Conservation (phyloP, 2,329 filamentous ascomycete genomes). For the Neonectria neomacrospora region DNA sequence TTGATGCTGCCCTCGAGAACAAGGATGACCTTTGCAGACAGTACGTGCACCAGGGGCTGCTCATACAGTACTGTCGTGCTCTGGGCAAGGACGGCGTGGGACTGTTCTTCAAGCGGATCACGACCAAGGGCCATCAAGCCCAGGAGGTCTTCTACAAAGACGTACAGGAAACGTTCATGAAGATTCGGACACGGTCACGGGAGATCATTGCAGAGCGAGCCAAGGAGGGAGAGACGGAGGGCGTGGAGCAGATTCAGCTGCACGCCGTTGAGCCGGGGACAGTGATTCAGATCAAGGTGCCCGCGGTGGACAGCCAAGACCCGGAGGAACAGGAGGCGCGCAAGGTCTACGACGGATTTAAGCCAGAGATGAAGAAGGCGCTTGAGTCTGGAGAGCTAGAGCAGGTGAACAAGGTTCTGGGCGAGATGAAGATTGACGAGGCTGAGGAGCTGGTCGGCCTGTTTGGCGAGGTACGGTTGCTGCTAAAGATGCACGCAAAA, state of each 20-base stretch:
- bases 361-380: slow-evolving; percentile 82
- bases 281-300: slow-evolving; percentile 88
- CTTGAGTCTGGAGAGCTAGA: slow-evolving; percentile 91
- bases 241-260: slow-evolving; percentile 95
- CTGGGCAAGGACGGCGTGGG: slow-evolving; percentile 88
- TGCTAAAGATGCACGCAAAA: not conserved
- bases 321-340: slow-evolving; percentile 72
- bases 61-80: slow-evolving; percentile 94
- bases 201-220: slow-evolving; percentile 72
- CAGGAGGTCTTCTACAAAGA: slow-evolving; percentile 92
- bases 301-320: slow-evolving; percentile 74
- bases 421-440: slow-evolving; percentile 88
- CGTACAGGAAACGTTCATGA: slow-evolving; percentile 85
- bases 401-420: slow-evolving; percentile 67
- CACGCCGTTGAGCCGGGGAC: slow-evolving; percentile 95
- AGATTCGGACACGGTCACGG: slow-evolving; percentile 79
- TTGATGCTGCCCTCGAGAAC: slow-evolving; percentile 84
- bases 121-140: slow-evolving; percentile 88
- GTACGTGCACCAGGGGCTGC: slow-evolving; percentile 91
- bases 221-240: slow-evolving; percentile 66
- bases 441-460: slow-evolving; percentile 87
- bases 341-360: slow-evolving; percentile 84
- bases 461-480: slow-evolving; percentile 71
- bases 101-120: slow-evolving; percentile 96
- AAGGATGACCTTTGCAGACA: slow-evolving; percentile 82